A percentile compares a stretch with the other conserved stretches of the same genome.
These are phyloP conservation scores for Gryganskiella cystojenkinii DNA, from an alignment of 192 early-diverging fungal species.

Conservation along the genomic window DNA sequence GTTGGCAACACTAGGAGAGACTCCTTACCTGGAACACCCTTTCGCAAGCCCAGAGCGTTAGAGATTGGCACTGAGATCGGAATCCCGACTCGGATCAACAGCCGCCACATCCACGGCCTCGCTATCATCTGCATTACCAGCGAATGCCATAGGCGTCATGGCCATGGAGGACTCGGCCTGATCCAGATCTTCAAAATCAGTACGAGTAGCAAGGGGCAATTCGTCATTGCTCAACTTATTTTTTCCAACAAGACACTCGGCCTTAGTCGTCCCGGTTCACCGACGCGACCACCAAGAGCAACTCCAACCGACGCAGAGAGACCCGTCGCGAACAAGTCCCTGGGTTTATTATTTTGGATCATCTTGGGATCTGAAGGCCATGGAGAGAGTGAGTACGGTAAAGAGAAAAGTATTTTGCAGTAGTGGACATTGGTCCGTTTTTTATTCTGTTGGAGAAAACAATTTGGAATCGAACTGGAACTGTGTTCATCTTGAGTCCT, in stretches of 20 bases:
- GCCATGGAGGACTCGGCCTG: constrained; percentile 18
- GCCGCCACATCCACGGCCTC: neutral
- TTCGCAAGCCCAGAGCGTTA: too few relatives aligned
- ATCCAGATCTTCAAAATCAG: constrained; percentile 20
- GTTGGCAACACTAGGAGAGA: constrained; percentile 1
- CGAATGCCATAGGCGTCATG: constrained; percentile 17
- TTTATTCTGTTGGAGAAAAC: too few relatives aligned
- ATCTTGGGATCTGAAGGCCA: constrained; percentile 29
- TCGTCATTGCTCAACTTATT: constrained; percentile 33
- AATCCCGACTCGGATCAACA: neutral
- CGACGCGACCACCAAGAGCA: neutral
- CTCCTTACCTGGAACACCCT: constrained; percentile 13
- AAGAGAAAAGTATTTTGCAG: too few relatives aligned
- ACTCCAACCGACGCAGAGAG: neutral
- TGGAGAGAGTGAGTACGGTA: too few relatives aligned
- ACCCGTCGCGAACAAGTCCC: constrained; percentile 17
- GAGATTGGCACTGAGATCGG: too few relatives aligned
- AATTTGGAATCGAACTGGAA: too few relatives aligned
- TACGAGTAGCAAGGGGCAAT: neutral
- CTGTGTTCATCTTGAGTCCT: too few relatives aligned
- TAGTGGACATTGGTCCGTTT: too few relatives aligned
- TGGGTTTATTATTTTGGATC: constrained; percentile 44
- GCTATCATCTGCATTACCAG: neutral
- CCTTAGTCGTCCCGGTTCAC: neutral
- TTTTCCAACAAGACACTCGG: constrained; percentile 18